Evolutionary conservation across 1,139 yeast species (phyloP).

Genomic region (Yamadazyma pseudoaaseri): DNA sequence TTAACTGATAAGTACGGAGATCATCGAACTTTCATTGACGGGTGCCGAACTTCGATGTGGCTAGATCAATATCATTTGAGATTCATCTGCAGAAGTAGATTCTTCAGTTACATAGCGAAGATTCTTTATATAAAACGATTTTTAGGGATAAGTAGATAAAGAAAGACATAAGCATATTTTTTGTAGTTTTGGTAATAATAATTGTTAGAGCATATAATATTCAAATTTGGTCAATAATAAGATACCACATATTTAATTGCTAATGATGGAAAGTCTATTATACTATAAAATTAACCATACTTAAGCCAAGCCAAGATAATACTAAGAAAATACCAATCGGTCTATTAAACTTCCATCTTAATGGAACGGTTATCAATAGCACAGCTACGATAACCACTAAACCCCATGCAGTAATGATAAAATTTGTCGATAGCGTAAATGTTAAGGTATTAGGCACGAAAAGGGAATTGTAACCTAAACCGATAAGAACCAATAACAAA

Average conservation of each 20-base stretch:
- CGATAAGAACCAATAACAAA: slow-evolving; percentile 34
- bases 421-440: slow-evolving; percentile 24
- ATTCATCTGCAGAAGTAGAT: neutral
- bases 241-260: no score
- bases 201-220: no score
- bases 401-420: slow-evolving; percentile 26
- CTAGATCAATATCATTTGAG: neutral
- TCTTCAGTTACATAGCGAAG: neutral
- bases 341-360: slow-evolving; percentile 37
- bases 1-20: no score
- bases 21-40: no score
- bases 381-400: slow-evolving; percentile 17
- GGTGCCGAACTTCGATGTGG: no score
- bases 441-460: slow-evolving; percentile 16
- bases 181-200: no score
- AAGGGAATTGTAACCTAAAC: slow-evolving; percentile 35
- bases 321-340: slow-evolving; percentile 25
- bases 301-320: slow-evolving; percentile 22
- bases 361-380: slow-evolving; percentile 20
- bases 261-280: neutral
- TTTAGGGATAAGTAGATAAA: neutral
- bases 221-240: no score
- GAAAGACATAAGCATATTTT: no score
- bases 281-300: slow-evolving; percentile 15
- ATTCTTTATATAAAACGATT: no score